These are phyloP conservation scores for Phytophthora capsici DNA, from an alignment of 352 stramenopile genomes.

Conservation along the genomic window DNA sequence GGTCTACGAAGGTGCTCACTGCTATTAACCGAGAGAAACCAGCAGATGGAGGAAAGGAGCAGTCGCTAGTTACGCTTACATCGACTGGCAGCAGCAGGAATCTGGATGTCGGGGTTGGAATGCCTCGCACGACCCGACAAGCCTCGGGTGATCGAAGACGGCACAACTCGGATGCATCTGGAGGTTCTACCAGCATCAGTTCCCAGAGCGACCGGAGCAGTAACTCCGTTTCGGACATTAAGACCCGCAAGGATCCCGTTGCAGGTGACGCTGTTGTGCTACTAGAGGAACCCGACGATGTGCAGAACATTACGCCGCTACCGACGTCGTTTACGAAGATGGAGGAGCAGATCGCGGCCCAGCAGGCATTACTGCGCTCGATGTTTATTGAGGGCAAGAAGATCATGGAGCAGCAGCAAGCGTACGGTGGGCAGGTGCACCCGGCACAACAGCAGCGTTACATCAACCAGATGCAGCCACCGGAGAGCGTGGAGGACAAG, in stretches of 20 bases:
- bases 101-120: constrained; percentile 19
- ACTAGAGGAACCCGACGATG: constrained; percentile 49
- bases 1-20: constrained; percentile 65
- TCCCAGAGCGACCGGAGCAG: constrained; percentile 46
- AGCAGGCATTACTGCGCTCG: constrained; percentile 72
- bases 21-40: constrained; percentile 54
- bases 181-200: constrained; percentile 35
- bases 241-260: constrained; percentile 26
- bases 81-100: constrained; percentile 31
- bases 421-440: constrained; percentile 36
- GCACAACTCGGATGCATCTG: constrained; percentile 54
- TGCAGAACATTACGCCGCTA: constrained; percentile 60
- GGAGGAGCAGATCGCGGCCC: constrained; percentile 79
- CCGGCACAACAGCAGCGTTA: constrained; percentile 48
- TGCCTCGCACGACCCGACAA: constrained; percentile 20
- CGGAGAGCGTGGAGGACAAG: constrained; percentile 35
- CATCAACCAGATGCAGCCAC: constrained; percentile 36
- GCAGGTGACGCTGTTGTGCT: constrained; percentile 33
- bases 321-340: constrained; percentile 75
- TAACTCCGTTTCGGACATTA: constrained; percentile 33
- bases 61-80: constrained; percentile 32
- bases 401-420: constrained; percentile 68
- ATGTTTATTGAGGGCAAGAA: constrained; percentile 82
- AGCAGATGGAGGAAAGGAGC: constrained; percentile 36
- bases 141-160: constrained; percentile 38